Percentiles rank a stretch among this genome's conserved stretches.
These are phyloP conservation scores for Spongospora subterranea DNA, from an alignment of 208 protist genomes.

Conservation along the genomic window DNA sequence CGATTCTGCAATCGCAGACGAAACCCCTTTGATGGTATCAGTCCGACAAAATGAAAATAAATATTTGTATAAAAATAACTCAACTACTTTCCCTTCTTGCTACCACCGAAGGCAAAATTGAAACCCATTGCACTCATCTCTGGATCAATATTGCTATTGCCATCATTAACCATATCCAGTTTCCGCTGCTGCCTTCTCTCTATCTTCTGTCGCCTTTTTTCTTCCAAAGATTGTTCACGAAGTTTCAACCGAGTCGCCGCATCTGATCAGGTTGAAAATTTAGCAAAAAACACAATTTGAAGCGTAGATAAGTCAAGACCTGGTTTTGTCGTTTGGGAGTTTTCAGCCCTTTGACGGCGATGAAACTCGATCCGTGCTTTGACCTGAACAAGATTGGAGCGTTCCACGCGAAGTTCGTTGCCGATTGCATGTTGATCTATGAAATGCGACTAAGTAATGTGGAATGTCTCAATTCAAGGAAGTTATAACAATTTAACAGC, in stretches of 20 bases:
- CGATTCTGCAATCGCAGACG: too few species aligned
- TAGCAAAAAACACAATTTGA: neutral
- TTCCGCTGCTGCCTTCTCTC: conserved; percentile 19
- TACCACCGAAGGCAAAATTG: conserved; percentile 50
- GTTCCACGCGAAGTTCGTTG: conserved; percentile 41
- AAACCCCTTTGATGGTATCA: neutral
- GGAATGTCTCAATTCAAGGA: too few species aligned
- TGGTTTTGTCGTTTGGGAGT: neutral
- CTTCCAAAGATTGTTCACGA: neutral
- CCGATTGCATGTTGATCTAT: conserved; percentile 49
- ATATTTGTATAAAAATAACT: neutral
- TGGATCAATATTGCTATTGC: neutral
- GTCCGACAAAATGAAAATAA: neutral
- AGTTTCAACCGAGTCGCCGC: neutral
- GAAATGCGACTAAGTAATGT: too few species aligned
- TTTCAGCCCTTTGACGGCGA: neutral
- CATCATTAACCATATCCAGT: neutral
- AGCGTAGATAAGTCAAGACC: neutral
- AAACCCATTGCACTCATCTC: conserved; percentile 30
- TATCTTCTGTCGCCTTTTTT: neutral
- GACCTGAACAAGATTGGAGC: neutral
- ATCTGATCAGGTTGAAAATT: neutral
- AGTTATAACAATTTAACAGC: neutral
- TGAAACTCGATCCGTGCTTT: conserved; percentile 35
- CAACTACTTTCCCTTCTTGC: conserved; percentile 22